Evolutionary conservation across 148 eudicot species (phyloP).

Genomic region (Rhododendron ovatum): DNA sequence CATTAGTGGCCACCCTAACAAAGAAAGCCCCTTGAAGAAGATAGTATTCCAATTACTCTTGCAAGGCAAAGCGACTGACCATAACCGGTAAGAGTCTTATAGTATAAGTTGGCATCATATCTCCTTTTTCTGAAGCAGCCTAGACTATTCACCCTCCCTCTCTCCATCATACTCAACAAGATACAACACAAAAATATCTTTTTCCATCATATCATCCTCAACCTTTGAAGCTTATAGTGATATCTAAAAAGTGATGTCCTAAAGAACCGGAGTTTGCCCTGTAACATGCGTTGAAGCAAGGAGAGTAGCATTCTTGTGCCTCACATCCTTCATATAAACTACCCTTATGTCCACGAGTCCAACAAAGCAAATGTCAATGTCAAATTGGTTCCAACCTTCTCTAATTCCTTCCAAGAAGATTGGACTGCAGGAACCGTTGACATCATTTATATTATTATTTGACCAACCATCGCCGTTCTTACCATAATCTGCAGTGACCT

Average conservation of each 20-base stretch:
- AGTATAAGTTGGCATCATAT: not conserved
- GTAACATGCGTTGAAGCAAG: not conserved
- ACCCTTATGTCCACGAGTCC: not conserved
- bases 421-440: not conserved
- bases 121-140: not conserved
- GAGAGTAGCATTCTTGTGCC: not conserved
- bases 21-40: not conserved
- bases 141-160: not conserved
- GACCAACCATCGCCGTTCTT: not conserved
- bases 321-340: not conserved
- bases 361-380: not conserved
- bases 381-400: not conserved
- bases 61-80: not conserved
- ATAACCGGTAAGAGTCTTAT: not conserved
- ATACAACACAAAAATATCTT: not conserved
- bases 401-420: not conserved
- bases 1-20: not conserved
- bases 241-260: not conserved
- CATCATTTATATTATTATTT: not conserved
- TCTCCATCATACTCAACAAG: not conserved
- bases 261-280: not conserved
- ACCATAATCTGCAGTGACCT: not conserved
- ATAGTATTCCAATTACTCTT: not conserved
- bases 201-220: not conserved
- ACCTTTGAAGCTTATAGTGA: not conserved